Base-by-base conservation (phyloP, 1,284 basidiomycete genomes). In the Sporisorium iseilematis-ciliati region DNA sequence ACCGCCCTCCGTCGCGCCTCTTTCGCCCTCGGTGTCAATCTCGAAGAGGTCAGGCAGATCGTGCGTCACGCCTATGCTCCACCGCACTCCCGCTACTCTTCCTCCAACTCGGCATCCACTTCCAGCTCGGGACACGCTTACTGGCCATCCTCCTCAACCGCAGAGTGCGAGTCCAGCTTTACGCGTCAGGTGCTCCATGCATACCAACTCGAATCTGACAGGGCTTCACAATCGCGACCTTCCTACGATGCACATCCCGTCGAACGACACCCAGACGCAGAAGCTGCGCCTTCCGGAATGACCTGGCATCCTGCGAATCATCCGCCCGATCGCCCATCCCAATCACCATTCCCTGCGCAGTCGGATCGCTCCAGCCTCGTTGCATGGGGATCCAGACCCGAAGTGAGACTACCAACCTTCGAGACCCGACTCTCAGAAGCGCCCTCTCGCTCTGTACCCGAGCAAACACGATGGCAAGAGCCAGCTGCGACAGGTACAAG, bases 1-100 rank as follows among this genome's bases (percentile, higher is more conserved):
- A 23, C 48, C 2, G 65, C 65, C 14, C 45, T 68, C 1, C 65
- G 71, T n/a, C 64, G 71, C 14, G 61, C 65, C 3, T 68, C 71
- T 2, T 10, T 61, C 8, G 60, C 71, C 0, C 57, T 74, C 16
- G 56, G 65, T 3, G 50, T 74, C 57, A 38, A 68, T 23, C 18
- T 51, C 23, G 50, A 65, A 21, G 50, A 74, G 7, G 71, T 74
- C 2, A 41, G 65, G 20, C 38, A 61, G 26, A 68, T 74, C 33
- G 71, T 68, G 7, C 56, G 64, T 20, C 43, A 60, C 6, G 64
- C 53, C 35, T 53, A 59, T 35, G 41, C 29, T 14, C 52, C 59
- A 4, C 56, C 54, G 16, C 58, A 42, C 26, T 33, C 54, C 10
- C 35, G 35, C 35, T 38, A 38, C 35, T 38, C 35, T 38, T 38